Base-by-base conservation (phyloP, 768 basidiomycete species). In the Calocybe cyanea region DNA sequence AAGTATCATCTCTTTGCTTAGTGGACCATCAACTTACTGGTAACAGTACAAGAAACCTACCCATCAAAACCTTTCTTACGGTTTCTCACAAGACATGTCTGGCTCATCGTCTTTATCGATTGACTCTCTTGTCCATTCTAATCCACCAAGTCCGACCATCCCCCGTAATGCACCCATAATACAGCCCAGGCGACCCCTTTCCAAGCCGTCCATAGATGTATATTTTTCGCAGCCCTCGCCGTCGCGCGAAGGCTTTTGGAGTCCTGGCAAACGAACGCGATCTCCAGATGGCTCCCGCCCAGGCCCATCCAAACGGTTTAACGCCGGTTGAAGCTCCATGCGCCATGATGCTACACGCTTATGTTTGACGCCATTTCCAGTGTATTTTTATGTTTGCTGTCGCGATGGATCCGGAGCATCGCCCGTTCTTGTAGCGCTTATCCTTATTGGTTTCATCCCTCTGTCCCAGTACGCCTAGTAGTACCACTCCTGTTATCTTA, bases 51-150 rank as follows among this genome's bases (percentile, higher is more conserved):
- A 81, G 58, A 81, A 78, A 63, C 50, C 57, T 31, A 44, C 32
- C 25, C 50, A n/a, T n/a, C n/a, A 75, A 69, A 58, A 59, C 67
- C 13, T 52, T 20, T 47, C 45, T 61, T 19, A 52, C 57, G 24
- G 51, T 56, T 19, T 47, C 54, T 17, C 50, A 41, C 34, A 52
- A 56, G 56, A 60, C 38, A 65, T 65, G 1, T 61, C 70, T 9
- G 67, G 65, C 37, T 60, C 53, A 32, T 60, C 65, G 1, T 64
- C 70, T 7, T 73, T 85, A 71, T 71, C 77, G 4, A 81, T 86
- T 28, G 82, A 83, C 39, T 76, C 80, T 1, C 71, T 85, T 15
- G 81, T 85, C 5, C 83, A 83, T 60, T 82, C 83, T n/a, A 83
- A 79, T 44, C 81, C 83, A 1, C 74, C 78, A 1, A 83, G 81